Percentiles rank a stretch among this genome's conserved stretches.
phyloP scores from a whole-genome alignment of 345 rosid genomes.

The Camelina neglecta region DNA sequence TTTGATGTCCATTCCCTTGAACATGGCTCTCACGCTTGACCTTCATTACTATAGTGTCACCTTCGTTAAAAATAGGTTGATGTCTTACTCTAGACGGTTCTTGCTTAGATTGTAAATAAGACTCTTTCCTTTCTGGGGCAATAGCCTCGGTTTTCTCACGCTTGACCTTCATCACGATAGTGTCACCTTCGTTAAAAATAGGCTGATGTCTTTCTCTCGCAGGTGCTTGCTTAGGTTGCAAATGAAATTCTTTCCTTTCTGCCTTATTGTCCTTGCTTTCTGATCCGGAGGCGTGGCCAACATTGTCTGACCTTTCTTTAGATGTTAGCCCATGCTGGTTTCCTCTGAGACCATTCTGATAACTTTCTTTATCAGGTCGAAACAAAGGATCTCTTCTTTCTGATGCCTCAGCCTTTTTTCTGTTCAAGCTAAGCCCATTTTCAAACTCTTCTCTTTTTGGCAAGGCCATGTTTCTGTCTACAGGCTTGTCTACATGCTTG shows the following conservation, averaged over 20 bases:
- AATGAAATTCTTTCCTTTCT: slow-evolving; percentile 34
- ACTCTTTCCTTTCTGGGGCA: slow-evolving; percentile 45
- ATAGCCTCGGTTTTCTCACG: slow-evolving; percentile 47
- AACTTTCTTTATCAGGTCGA: slow-evolving; percentile 28
- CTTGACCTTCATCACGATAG: slow-evolving; percentile 42
- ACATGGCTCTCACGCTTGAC: slow-evolving; percentile 44
- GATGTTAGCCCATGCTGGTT: slow-evolving; percentile 32
- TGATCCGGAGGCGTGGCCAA: slow-evolving; percentile 22
- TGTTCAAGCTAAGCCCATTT: slow-evolving; percentile 43
- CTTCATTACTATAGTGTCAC: slow-evolving; percentile 45
- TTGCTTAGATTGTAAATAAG: slow-evolving; percentile 43
- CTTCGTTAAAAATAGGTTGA: slow-evolving; percentile 40
- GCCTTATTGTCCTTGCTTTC: slow-evolving; percentile 11
- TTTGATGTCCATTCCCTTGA: slow-evolving; percentile 49
- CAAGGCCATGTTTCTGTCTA: slow-evolving; percentile 43
- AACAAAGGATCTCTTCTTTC: slow-evolving; percentile 33
- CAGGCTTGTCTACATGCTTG: slow-evolving; percentile 44
- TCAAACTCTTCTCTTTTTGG: slow-evolving; percentile 40
- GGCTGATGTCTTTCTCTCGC: slow-evolving; percentile 42
- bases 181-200: slow-evolving; percentile 29
- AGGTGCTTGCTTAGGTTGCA: slow-evolving; percentile 29
- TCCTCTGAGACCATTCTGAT: slow-evolving; percentile 34
- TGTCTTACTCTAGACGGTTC: slow-evolving; percentile 44
- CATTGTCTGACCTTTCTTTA: slow-evolving; percentile 31
- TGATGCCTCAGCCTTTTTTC: slow-evolving; percentile 42